Base-by-base conservation (phyloP, 116 monocot genomes). In the Dioscorea cayenensis region DNA sequence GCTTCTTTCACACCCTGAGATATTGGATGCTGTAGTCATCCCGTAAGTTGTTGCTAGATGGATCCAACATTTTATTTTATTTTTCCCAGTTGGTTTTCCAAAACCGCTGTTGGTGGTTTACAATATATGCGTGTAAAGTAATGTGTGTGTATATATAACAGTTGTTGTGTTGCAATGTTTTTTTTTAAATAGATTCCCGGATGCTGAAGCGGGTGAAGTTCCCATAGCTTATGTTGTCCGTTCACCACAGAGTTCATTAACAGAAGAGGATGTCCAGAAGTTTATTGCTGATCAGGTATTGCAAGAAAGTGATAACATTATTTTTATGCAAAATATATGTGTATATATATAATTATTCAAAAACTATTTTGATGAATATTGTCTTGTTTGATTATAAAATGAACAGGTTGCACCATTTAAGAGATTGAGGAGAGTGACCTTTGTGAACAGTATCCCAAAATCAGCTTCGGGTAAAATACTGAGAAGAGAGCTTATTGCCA, bases 131-230 rank as follows among this genome's bases (percentile, higher is more conserved):
- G 4, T 32, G 32, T 32, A 32, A 29, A 29, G 3, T 29, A 29
- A 2, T 3, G 3, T 29, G 29, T 29, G 3, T 29, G 3, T 4
- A 32, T 32, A 32, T 32, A 32, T 32, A 2, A 32, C 32, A 32
- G 32, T 2, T 2, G 32, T 2, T 32, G 4, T 32, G 32, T 36
- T 25, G 25, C 25, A 25, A 25, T 0, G 1, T 25, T 25, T 71
- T 63, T 71, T 3, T 29, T 49, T 55, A 38, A 29, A 16, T 65
- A 95, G 89, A 77, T 80, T 85, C 77, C 89, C 91, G 60, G 90
- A 96, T 84, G 86, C 71, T 29, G 90, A 90, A 84, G 96, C 90
- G 36, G 96, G 96, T 37, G 88, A 96, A 78, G 90, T 93, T 70
- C 93, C 97, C 28, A 69, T 93, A 60, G 97, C 90, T 25, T 97